A percentile compares a stretch with the other conserved stretches of the same genome.
Conservation (phyloP, 345 rosid genomes). For the Gossypium stocksii region DNA sequence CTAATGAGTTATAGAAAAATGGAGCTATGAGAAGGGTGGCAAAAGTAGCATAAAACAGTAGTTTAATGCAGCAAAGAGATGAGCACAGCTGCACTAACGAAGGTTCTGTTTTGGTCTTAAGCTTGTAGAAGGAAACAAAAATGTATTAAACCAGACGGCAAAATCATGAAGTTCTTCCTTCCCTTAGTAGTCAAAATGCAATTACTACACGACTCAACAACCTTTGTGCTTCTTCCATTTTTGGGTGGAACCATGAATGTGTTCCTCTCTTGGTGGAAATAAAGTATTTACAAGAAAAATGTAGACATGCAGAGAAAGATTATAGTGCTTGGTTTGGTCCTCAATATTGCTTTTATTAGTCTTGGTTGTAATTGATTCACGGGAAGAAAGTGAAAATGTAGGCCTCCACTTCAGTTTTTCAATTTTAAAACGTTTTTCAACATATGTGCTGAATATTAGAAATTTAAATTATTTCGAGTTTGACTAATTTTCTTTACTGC, state of each 20-base stretch:
- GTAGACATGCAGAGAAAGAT: background rate
- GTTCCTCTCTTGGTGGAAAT: background rate
- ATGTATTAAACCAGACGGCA: background rate
- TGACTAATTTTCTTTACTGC: too few relatives aligned
- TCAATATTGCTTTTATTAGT: background rate
- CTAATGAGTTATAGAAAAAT: too few relatives aligned
- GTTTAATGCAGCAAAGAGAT: background rate
- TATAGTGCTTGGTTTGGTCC: background rate
- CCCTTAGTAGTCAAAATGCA: background rate
- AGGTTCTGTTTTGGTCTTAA: background rate
- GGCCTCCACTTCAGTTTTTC: background rate
- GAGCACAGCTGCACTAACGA: background rate
- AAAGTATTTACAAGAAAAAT: background rate
- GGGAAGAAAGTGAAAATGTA: background rate
- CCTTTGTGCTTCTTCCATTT: background rate
- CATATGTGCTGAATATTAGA: background rate
- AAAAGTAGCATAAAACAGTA: background rate
- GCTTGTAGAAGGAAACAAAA: background rate
- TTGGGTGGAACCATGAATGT: background rate
- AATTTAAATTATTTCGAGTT: too few relatives aligned
- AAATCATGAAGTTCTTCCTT: background rate
- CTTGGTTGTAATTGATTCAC: conserved; percentile 3
- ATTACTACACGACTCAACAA: background rate
- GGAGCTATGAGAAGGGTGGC: background rate
- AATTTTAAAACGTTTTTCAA: background rate